These are phyloP conservation scores for Zymoseptoria brevis DNA, from an alignment of 2,329 filamentous ascomycete species.

Conservation along the genomic window DNA sequence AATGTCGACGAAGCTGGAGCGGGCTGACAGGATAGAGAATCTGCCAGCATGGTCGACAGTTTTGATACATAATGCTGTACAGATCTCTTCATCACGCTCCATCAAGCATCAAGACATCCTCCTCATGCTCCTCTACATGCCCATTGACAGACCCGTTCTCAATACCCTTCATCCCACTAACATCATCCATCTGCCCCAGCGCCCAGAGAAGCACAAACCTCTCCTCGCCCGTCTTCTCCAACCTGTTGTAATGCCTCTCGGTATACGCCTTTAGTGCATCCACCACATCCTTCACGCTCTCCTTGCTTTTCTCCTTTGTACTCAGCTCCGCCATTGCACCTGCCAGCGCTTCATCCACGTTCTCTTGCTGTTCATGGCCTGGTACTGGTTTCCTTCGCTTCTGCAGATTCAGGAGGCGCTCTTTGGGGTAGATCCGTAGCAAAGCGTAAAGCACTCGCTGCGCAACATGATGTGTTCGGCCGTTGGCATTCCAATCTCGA, in stretches of 20 bases:
- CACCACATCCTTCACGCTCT: constrained; percentile 72
- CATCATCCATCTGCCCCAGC: constrained; percentile 80
- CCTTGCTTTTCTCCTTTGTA: constrained; percentile 40
- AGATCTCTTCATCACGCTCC: constrained; percentile 1
- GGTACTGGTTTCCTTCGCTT: constrained; percentile 23
- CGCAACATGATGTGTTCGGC: constrained; percentile 72
- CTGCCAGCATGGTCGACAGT: background rate
- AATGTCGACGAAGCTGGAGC: background rate
- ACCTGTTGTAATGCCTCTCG: constrained; percentile 80
- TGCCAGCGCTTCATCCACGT: constrained; percentile 23
- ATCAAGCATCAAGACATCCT: constrained; percentile 18
- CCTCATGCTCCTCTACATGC: background rate
- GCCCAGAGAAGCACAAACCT: constrained; percentile 93
- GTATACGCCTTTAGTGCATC: constrained; percentile 86
- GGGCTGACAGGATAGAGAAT: background rate
- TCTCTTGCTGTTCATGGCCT: constrained; percentile 9
- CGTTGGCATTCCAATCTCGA: constrained; percentile 97
- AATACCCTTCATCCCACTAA: constrained; percentile 27
- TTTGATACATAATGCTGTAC: background rate
- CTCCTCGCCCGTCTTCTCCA: constrained; percentile 87
- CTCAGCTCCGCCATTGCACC: constrained; percentile 26
- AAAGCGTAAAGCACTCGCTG: constrained; percentile 77
- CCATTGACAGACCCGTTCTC: constrained; percentile 12
- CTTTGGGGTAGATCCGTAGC: constrained; percentile 71
- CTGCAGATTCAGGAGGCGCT: constrained; percentile 54